These are phyloP conservation scores for Boletales sp. DNA, from an alignment of 768 basidiomycete genomes.

Conservation along the genomic window DNA sequence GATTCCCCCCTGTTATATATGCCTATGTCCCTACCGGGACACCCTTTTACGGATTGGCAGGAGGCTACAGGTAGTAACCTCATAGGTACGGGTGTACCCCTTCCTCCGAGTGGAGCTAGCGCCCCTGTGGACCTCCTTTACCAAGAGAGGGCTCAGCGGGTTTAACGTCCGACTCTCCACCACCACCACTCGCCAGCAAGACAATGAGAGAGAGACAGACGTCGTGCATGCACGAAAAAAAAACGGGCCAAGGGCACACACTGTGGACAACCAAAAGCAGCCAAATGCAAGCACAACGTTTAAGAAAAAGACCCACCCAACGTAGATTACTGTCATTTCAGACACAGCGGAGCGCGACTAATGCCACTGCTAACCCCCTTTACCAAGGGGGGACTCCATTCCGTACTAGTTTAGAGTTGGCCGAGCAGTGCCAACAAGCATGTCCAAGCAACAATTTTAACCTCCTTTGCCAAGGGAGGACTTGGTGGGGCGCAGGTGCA, in stretches of 20 bases:
- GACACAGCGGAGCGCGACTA: not conserved
- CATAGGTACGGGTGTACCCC: not conserved
- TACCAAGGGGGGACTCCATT: slow-evolving; percentile 2
- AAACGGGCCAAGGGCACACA: not conserved
- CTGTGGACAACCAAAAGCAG: too few species aligned
- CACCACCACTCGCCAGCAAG: not conserved
- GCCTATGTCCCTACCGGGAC: not conserved
- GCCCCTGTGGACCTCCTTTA: slow-evolving; percentile 1
- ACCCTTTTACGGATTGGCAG: not conserved
- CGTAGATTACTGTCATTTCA: slow-evolving; percentile 2
- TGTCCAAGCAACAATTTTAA: not conserved
- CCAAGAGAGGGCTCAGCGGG: slow-evolving; percentile 2
- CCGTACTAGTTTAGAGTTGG: slow-evolving; percentile 1
- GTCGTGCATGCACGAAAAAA: not conserved
- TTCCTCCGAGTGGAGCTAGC: not conserved
- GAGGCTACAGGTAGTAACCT: not conserved
- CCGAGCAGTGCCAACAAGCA: not conserved
- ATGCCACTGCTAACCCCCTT: slow-evolving; percentile 1
- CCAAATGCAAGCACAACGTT: not conserved
- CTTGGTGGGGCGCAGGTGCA: not conserved
- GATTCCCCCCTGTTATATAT: not conserved
- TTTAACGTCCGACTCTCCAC: not conserved
- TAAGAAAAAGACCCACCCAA: not conserved
- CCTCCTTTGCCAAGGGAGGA: not conserved
- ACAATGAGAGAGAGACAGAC: not conserved